Evolutionary conservation across 306 rosid species (phyloP).

Genomic region (Vigna trinervia): DNA sequence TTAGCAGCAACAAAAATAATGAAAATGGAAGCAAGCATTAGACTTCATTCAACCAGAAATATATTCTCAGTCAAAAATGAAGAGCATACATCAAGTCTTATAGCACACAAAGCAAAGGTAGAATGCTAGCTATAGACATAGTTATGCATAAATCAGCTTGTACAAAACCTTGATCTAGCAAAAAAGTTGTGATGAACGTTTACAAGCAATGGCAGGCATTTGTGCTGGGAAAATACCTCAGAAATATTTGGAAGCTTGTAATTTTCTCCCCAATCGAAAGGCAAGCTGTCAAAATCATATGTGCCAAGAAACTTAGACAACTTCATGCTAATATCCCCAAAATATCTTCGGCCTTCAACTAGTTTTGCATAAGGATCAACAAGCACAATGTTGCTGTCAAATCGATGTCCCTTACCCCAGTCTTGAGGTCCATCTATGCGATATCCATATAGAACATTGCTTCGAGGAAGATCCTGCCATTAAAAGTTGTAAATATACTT

Average conservation of each 20-base stretch:
- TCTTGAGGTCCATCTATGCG: constrained; percentile 81
- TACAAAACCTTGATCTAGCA: constrained; percentile 37
- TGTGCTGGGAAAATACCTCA: constrained; percentile 64
- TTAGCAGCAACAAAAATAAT: constrained; percentile 37
- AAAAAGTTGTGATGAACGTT: constrained; percentile 30
- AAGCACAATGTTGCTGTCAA: constrained; percentile 78
- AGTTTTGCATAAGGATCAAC: constrained; percentile 95
- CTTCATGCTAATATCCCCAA: constrained; percentile 73
- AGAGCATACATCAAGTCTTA: constrained; percentile 31
- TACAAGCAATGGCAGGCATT: constrained; percentile 12
- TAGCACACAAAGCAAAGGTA: constrained; percentile 16
- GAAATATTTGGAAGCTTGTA: constrained; percentile 86
- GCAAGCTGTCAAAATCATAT: constrained; percentile 78
- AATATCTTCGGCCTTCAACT: constrained; percentile 82
- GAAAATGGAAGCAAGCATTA: constrained; percentile 38
- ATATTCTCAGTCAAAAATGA: constrained; percentile 42
- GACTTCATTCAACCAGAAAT: constrained; percentile 15
- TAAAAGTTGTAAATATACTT: constrained; percentile 13
- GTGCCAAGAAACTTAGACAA: constrained; percentile 79
- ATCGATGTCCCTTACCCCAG: constrained; percentile 89
- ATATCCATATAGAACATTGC: constrained; percentile 83
- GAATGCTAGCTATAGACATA: constrained; percentile 29
- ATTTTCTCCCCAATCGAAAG: constrained; percentile 94
- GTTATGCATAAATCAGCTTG: constrained; percentile 36
- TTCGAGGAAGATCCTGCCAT: constrained; percentile 77